These are phyloP conservation scores for Iris macrosiphon DNA, from an alignment of 106 monocot genomes.

Conservation along the genomic window DNA sequence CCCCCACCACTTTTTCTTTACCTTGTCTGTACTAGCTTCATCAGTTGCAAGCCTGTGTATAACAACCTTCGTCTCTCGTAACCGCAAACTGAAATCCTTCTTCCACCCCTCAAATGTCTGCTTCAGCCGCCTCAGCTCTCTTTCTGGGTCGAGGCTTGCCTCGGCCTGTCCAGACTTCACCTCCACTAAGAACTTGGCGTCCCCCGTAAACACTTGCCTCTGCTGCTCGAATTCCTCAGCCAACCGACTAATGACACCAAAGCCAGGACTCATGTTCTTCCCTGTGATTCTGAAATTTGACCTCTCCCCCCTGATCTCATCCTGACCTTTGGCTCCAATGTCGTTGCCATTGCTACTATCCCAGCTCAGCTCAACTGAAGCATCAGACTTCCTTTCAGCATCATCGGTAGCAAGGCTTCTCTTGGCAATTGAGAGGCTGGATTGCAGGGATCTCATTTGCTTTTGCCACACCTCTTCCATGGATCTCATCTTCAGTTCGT, in stretches of 20 bases:
- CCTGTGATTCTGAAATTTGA: neutral
- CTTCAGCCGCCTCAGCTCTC: slow-evolving; percentile 67
- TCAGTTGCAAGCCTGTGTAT: slow-evolving; percentile 35
- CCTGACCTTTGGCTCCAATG: neutral
- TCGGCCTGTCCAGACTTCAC: slow-evolving; percentile 77
- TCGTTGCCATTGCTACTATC: slow-evolving; percentile 3
- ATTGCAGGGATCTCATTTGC: slow-evolving; percentile 86
- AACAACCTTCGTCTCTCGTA: slow-evolving; percentile 62
- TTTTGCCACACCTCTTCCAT: slow-evolving; percentile 99
- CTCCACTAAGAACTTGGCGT: slow-evolving; percentile 79
- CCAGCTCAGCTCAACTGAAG: slow-evolving; percentile 43
- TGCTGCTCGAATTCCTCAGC: slow-evolving; percentile 76
- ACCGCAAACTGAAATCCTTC: slow-evolving; percentile 59
- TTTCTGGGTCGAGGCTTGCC: slow-evolving; percentile 70
- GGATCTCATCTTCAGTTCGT: slow-evolving; percentile 91
- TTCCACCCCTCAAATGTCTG: slow-evolving; percentile 77
- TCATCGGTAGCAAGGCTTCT: slow-evolving; percentile 58
- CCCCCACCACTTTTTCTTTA: slow-evolving; percentile 70
- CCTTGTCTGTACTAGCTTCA: slow-evolving; percentile 15
- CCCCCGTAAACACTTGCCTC: slow-evolving; percentile 56
- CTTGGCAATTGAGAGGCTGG: slow-evolving; percentile 74
- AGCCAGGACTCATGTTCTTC: slow-evolving; percentile 39
- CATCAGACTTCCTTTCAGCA: slow-evolving; percentile 39
- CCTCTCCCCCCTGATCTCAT: slow-evolving; percentile 8
- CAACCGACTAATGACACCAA: slow-evolving; percentile 41